Percentiles rank a stretch among this genome's conserved stretches.
phyloP scores from a whole-genome alignment of 2,329 filamentous ascomycete genomes.

The Neopestalotiopsis sp. region DNA sequence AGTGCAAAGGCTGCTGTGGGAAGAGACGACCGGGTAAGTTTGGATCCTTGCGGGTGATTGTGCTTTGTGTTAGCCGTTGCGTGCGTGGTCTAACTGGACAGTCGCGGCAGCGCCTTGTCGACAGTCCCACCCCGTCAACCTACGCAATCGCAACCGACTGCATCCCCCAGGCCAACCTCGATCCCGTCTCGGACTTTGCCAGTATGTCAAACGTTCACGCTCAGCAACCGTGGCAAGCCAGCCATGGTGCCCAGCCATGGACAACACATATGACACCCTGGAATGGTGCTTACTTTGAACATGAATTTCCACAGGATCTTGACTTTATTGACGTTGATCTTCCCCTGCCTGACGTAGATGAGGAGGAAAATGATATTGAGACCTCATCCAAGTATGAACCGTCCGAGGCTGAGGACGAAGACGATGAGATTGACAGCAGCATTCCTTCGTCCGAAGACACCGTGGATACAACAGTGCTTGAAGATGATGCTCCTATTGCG shows the following conservation, averaged over 20 bases:
- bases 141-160: conserved; percentile 2
- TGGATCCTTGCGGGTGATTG: conserved; percentile 4
- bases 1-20: neutral
- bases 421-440: conserved; percentile 23
- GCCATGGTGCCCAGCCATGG: conserved; percentile 13
- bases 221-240: conserved; percentile 1
- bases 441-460: conserved; percentile 33
- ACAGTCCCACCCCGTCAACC: neutral
- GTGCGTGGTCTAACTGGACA: conserved; percentile 7
- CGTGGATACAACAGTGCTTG: conserved; percentile 34
- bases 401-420: conserved; percentile 33
- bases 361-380: conserved; percentile 23
- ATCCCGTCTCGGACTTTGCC: conserved; percentile 1
- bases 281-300: conserved; percentile 15
- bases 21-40: conserved; percentile 18
- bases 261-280: neutral
- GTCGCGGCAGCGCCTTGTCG: conserved; percentile 7
- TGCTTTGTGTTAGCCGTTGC: neutral
- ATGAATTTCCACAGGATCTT: conserved; percentile 23
- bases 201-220: conserved; percentile 1
- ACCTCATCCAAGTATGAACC: conserved; percentile 32
- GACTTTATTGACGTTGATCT: conserved; percentile 5
- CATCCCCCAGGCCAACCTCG: conserved; percentile 9
- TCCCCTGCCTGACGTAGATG: conserved; percentile 19
- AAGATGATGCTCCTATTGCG: conserved; percentile 4